These are phyloP conservation scores for Nicotiana rustica DNA, from an alignment of 305 asterid genomes.

Conservation along the genomic window DNA sequence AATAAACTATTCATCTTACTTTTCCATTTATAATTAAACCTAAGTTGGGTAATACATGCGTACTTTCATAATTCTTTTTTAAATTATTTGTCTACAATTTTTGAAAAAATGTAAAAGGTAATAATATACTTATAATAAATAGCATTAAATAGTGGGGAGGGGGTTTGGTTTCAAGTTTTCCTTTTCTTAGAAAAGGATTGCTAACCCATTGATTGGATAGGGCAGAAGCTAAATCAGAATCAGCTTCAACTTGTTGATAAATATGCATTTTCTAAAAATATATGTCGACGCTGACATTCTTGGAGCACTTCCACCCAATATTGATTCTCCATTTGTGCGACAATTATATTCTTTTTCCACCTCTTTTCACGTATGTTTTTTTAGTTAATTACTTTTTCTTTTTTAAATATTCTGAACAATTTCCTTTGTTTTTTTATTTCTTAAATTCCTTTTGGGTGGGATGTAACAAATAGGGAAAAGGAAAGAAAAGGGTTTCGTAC, in stretches of 20 bases:
- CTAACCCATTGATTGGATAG: neutral
- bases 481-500: neutral
- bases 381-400: neutral
- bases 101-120: neutral
- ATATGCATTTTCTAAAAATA: neutral
- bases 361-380: conserved; percentile 2
- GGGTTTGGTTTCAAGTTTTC: neutral
- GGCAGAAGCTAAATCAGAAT: conserved; percentile 4
- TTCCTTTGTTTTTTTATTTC: neutral
- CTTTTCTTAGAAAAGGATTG: neutral
- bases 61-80: neutral
- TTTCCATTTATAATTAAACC: neutral
- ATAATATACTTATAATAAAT: neutral
- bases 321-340: conserved; percentile 29
- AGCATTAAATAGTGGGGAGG: neutral
- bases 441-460: neutral
- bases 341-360: conserved; percentile 24
- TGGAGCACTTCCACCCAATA: conserved; percentile 6
- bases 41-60: neutral
- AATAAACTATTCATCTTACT: neutral
- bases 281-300: neutral
- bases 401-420: neutral
- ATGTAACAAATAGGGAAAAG: neutral
- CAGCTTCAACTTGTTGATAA: neutral
- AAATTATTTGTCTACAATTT: neutral